Evolutionary conservation across 441 rosid genomes (phyloP).

Genomic region (Pelargonium myrrhifolium): DNA sequence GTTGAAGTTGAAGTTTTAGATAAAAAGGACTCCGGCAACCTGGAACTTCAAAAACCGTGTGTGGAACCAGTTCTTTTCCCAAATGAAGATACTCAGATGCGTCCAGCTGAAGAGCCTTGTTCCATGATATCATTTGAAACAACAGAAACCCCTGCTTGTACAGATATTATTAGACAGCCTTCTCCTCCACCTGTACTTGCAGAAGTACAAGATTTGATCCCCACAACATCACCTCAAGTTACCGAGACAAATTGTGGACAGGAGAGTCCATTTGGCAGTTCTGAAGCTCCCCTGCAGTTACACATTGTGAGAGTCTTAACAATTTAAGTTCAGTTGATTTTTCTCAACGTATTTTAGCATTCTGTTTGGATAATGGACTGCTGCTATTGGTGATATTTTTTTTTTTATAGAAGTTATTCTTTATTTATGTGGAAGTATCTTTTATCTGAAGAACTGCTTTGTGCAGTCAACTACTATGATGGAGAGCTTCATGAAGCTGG

Average conservation of each 20-base stretch:
- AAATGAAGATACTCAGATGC: slow-evolving; percentile 31
- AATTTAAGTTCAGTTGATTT: slow-evolving; percentile 2
- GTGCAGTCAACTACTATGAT: slow-evolving; percentile 80
- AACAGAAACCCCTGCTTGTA: slow-evolving; percentile 38
- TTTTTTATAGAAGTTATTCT: background rate
- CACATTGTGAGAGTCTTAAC: slow-evolving; percentile 65
- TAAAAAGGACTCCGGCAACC: slow-evolving; percentile 29
- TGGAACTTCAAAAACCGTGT: slow-evolving; percentile 37
- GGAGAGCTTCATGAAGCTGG: slow-evolving; percentile 93
- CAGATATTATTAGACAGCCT: slow-evolving; percentile 64
- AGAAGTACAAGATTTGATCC: slow-evolving; percentile 75
- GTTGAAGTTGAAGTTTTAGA: slow-evolving; percentile 32
- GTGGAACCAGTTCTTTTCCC: slow-evolving; percentile 25
- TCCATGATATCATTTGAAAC: slow-evolving; percentile 88
- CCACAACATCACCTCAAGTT: slow-evolving; percentile 42
- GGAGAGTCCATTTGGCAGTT: slow-evolving; percentile 44
- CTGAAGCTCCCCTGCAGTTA: slow-evolving; percentile 76
- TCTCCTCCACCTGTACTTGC: slow-evolving; percentile 94
- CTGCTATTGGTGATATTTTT: background rate
- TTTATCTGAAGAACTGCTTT: slow-evolving; percentile 17
- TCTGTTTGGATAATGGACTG: background rate
- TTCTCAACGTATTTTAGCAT: no score
- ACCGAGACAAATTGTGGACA: slow-evolving; percentile 36
- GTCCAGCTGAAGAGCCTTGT: slow-evolving; percentile 43
- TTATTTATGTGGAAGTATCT: background rate